Evolutionary conservation across 345 rosid genomes (phyloP).

Genomic region (Aquilaria sinensis): DNA sequence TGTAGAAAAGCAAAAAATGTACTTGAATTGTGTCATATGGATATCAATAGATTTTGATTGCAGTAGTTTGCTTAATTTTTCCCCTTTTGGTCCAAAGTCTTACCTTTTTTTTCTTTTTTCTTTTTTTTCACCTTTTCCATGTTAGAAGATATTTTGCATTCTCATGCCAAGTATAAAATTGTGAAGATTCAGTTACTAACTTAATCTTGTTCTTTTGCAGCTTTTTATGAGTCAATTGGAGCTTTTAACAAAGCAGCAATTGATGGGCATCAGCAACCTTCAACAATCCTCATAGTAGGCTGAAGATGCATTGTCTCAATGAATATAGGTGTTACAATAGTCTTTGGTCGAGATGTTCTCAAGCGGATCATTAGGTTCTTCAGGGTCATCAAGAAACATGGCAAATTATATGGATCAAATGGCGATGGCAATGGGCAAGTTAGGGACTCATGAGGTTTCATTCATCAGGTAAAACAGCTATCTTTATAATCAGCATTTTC

Average conservation of each 20-base stretch:
- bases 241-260: constrained; percentile 95
- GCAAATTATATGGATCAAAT: constrained; percentile 99
- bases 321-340: constrained; percentile 96
- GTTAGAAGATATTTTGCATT: no score
- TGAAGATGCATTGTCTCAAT: constrained; percentile 97
- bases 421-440: constrained; percentile 99
- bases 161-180: background rate
- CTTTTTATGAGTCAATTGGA: constrained; percentile 84
- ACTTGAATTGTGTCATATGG: no score
- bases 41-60: no score
- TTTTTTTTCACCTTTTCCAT: no score
- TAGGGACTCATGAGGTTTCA: constrained; percentile 90
- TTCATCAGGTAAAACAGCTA: constrained; percentile 59
- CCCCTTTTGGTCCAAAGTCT: background rate
- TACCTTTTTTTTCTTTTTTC: no score
- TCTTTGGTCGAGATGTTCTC: constrained; percentile 90
- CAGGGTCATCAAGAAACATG: constrained; percentile 49
- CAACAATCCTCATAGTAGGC: constrained; percentile 99
- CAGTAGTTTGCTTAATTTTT: background rate
- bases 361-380: constrained; percentile 72
- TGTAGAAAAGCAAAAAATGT: no score
- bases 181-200: constrained; percentile 1
- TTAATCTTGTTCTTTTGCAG: constrained; percentile 30
- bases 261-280: constrained; percentile 61
- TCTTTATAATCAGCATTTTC: no score